A percentile compares a stretch with the other conserved stretches of the same genome.
Conservation (phyloP, 2,329 filamentous ascomycete genomes). For the Rutstroemia sp. region DNA sequence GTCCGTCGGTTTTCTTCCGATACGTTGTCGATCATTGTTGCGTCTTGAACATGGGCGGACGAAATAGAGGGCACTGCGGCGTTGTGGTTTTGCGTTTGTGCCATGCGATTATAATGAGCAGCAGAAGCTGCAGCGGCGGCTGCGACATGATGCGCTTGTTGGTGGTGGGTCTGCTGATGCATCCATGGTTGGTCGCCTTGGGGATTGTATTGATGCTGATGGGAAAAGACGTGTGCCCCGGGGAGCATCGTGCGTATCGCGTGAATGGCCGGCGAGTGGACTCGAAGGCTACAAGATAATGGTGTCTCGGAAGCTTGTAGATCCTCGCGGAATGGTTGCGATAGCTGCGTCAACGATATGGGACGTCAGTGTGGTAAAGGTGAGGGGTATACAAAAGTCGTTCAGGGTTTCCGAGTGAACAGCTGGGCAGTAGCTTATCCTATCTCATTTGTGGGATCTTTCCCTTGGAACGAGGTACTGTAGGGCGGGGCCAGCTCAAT, state of each 20-base stretch:
- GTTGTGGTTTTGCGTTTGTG: slow-evolving; percentile 47
- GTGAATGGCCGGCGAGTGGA: slow-evolving; percentile 15
- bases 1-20: slow-evolving; percentile 89
- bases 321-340: no score
- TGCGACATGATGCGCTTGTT: slow-evolving; percentile 33
- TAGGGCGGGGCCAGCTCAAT: no score
- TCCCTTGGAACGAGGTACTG: no score
- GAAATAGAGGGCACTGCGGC: slow-evolving; percentile 29
- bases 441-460: no score
- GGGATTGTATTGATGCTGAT: slow-evolving; percentile 55
- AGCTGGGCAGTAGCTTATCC: no score
- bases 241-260: slow-evolving; percentile 45
- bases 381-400: no score
- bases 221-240: slow-evolving; percentile 56
- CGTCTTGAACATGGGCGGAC: slow-evolving; percentile 47
- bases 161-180: slow-evolving; percentile 40
- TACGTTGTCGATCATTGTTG: slow-evolving; percentile 54
- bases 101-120: slow-evolving; percentile 65
- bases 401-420: no score
- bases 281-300: slow-evolving; percentile 15
- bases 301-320: not conserved
- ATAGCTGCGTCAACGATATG: no score
- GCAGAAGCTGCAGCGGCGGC: slow-evolving; percentile 29
- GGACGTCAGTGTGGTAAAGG: no score
- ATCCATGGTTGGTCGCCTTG: slow-evolving; percentile 60